A percentile compares a stretch with the other conserved stretches of the same genome.
Evolutionary conservation across 805 yeast species (phyloP).

Genomic region (Priceomyces medius): DNA sequence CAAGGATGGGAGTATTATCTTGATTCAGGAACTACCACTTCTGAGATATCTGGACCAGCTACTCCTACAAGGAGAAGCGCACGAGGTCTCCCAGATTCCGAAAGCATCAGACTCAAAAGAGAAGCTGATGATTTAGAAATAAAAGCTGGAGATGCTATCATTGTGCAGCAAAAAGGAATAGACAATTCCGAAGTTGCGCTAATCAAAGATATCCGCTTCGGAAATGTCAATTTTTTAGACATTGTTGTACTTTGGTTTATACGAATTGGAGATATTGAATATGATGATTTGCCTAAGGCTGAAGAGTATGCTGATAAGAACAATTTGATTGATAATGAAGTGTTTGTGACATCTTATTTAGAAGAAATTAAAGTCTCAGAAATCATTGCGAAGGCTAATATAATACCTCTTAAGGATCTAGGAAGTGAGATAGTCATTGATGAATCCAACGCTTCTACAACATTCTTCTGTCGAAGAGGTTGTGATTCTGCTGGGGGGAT

Average conservation of each 20-base stretch:
- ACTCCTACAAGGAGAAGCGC: constrained; percentile 19
- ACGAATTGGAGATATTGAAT: constrained; percentile 40
- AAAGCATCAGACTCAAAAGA: constrained; percentile 33
- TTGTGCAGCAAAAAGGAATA: constrained; percentile 35
- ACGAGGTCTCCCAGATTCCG: constrained; percentile 13
- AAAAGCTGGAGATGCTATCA: constrained; percentile 52
- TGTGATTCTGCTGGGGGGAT: constrained; percentile 33
- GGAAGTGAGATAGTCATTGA: constrained; percentile 28
- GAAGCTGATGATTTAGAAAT: constrained; percentile 48
- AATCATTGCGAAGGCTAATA: constrained; percentile 44
- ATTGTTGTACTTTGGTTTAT: constrained; percentile 49
- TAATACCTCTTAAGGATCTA: constrained; percentile 40
- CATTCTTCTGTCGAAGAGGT: constrained; percentile 44
- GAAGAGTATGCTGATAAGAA: constrained; percentile 14
- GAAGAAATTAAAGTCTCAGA: constrained; percentile 44
- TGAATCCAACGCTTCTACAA: constrained; percentile 28
- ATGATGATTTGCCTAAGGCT: constrained; percentile 17
- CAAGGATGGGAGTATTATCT: constrained; percentile 37
- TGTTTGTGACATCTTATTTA: constrained; percentile 53
- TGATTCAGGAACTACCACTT: constrained; percentile 4
- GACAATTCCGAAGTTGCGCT: constrained; percentile 42
- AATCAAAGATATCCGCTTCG: constrained; percentile 51
- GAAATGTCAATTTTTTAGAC: constrained; percentile 48
- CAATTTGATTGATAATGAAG: constrained; percentile 38
- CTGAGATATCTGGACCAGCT: background rate